Base-by-base conservation (phyloP, 192 early-diverging fungal genomes). In the Linderina pennispora region DNA sequence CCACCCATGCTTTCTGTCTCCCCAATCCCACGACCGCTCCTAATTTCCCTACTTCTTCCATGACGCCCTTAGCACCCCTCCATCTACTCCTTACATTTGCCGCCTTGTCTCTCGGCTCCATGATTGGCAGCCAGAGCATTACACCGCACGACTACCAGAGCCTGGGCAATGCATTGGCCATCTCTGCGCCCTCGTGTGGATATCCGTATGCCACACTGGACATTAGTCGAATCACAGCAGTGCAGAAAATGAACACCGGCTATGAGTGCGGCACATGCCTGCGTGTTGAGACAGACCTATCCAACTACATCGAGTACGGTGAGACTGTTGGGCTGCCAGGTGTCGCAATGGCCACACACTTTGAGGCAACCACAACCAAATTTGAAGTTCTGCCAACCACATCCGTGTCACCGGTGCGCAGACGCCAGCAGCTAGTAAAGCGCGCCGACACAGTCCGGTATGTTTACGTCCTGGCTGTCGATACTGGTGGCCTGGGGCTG, bases 141-240 rank as follows among this genome's bases (percentile, higher is more conserved):
- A 66, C 70, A 14, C 70, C 70, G 5, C 70, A 74, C 36, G 62
- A 74, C 58, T 74, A 74, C 50, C 54, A 65, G 17, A 52, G 53
- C 36, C 42, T 78, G 24, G 76, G 73, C 23, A 24, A 22, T 0
- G 60, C 55, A 15, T 55, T 77, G 8, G 64, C 63, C 17, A 43
- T 26, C 14, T 75, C 75, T 13, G 73, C 76, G 8, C 76, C 76
- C 9, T 63, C 59, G 8, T 78, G 76, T 49, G 76, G 76, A 9
- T 71, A 60, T 31, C 73, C 76, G 0, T 78, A 78, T 32, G 63
- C 51, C 6, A 43, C 61, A 9, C 46, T 78, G 10, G 66, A 78
- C 28, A 68, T 78, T 22, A 62, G 69, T 22, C 62, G 74, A 3
- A 78, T 78, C 33, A 76, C 76, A 3, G 76, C 76, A 7, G 74